Evolutionary conservation across 169 alveolate species (phyloP), one percentile per base, ranked within the genome.

Genomic region (Blepharisma undulans): DNA sequence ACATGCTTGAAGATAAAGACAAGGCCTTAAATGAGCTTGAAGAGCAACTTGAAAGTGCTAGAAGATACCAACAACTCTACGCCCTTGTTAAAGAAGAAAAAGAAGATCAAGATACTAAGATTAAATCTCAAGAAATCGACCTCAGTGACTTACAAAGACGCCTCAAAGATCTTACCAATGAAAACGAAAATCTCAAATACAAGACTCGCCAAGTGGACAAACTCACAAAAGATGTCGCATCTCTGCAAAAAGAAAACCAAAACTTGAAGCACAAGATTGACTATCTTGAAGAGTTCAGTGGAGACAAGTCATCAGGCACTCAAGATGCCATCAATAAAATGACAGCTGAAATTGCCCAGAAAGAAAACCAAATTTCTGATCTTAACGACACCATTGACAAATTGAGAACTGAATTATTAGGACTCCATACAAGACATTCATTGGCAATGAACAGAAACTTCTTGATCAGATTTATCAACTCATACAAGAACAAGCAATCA

Each of bases 171-270:
- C 29, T 82, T 21, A 82, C 33, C 8, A 72, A 36, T 16, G 89
- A 60, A 34, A 82, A 82, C 89, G 78, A 48, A 25, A 72, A 82
- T 12, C 89, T 82, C 36, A 82, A 82, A 7, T 82, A 22, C 77
- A 82, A 82, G 29, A 34, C 74, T 22, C 74, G 89, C 8, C 25
- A 22, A 21, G 32, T 59, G 2, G 89, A 82, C 78, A 72, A 82
- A 74, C 33, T 72, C 27, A 25, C 8, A 59, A 82, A 82, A 82
- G 77, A 82, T 22, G 33, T 59, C 29, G 27, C 61, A 48, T 0
- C 27, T 48, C 34, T 59, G 27, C 74, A 82, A 10, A 34, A 82
- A 82, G 89, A 82, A 82, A 82, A 82, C 89, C 89, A 48, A 7
- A 60, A 82, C 33, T 72, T 82, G 22, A 22, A 22, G 22, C 33